Evolutionary conservation across 2,329 filamentous ascomycete species (phyloP), one percentile per base, ranked within the genome.

Genomic region (Fusarium aywerte): DNA sequence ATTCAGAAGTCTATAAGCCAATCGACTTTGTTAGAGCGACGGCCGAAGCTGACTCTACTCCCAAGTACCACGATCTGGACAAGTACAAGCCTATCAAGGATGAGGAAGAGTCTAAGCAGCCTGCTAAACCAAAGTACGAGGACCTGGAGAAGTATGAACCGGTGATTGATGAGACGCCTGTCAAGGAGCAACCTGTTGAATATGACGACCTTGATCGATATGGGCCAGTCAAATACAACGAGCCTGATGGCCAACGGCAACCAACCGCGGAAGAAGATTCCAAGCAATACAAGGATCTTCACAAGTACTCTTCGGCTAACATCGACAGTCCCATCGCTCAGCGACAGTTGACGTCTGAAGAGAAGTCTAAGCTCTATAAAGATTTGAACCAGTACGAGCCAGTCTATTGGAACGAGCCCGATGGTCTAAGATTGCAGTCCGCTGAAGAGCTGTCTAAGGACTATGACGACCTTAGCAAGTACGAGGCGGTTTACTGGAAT

Each of bases 311-410:
- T 0, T 64, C 76, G 8, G 58, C 72, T 21, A 70, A 69, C 23
- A 67, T 76, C 36, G 75, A 77, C 21, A 63, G 76, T 7, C 74
- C 75, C 7, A 64, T 73, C 11, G 56, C 72, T 3, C 57, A 75
- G 16, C 72, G 59, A 27, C 63, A 70, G 35, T 59, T 71, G 51
- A 76, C 71, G 15, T 52, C 73, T 2, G 77, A 80, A 51, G 78
- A 81, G 62, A 62, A 71, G 38, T 77, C 77, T 10, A 80, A 79
- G 52, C 43, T 71, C 5, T 80, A 82, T 44, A 71, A 77, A 5
- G 82, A 84, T 61, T 69, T 83, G 43, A 71, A 76, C 39, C 69
- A 79, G 55, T 83, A 83, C 65, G 67, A 62, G 18, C 57, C 75
- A 5, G 70, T 70, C 5, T 64, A 64, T 13, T 78, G 74, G 73